These are phyloP conservation scores for Cinnamomum micranthum DNA, from an alignment of 164 flowering plant genomes.

Conservation along the genomic window DNA sequence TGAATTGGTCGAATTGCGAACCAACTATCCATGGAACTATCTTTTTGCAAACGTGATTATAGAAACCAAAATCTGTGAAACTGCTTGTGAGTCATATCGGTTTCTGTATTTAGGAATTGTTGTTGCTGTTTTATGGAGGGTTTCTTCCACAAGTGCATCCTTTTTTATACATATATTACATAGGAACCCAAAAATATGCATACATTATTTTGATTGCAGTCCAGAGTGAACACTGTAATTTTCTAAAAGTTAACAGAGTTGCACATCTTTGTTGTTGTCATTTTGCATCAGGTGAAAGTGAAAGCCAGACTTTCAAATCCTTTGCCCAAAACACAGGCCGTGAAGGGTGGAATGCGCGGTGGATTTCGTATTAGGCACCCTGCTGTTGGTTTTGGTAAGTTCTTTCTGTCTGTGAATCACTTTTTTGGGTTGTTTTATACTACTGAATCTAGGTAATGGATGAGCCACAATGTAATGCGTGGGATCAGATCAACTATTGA, in stretches of 20 bases:
- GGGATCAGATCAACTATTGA: too few relatives aligned
- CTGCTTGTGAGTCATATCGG: too few relatives aligned
- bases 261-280: conserved; percentile 4
- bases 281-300: conserved; percentile 44
- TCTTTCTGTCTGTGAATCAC: neutral
- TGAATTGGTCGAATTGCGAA: too few relatives aligned
- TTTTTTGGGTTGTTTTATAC: too few relatives aligned
- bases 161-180: too few relatives aligned
- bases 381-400: conserved; percentile 35
- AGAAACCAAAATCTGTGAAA: too few relatives aligned
- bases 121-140: neutral
- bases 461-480: too few relatives aligned
- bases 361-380: conserved; percentile 66
- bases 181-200: neutral
- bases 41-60: too few relatives aligned
- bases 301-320: conserved; percentile 81
- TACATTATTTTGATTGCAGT: too few relatives aligned
- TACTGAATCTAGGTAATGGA: too few relatives aligned
- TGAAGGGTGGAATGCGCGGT: conserved; percentile 78
- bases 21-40: too few relatives aligned
- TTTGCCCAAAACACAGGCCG: conserved; percentile 74
- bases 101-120: neutral
- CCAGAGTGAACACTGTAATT: neutral
- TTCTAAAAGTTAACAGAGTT: neutral
- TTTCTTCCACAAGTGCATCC: neutral